phyloP scores from a whole-genome alignment of 768 basidiomycete genomes.

The Trametes cingulata region DNA sequence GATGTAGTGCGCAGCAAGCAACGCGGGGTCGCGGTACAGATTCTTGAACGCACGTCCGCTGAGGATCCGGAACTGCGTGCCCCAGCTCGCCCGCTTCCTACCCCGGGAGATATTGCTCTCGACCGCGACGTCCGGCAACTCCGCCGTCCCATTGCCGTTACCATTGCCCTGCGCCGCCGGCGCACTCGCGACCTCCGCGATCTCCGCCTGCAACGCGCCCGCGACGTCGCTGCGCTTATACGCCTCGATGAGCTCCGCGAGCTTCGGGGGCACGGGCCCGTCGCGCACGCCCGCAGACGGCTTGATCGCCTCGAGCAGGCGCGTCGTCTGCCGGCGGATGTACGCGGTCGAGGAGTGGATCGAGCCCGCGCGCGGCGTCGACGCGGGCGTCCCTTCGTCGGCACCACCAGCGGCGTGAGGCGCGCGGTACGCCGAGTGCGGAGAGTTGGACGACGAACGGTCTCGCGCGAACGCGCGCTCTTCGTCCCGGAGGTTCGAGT shows the following conservation, averaged over 20 bases:
- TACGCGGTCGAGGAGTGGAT: constrained; percentile 47
- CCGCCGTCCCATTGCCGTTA: constrained; percentile 32
- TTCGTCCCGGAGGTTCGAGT: constrained; percentile 59
- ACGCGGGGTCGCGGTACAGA: constrained; percentile 89
- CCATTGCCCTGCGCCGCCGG: constrained; percentile 32
- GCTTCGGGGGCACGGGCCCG: constrained; percentile 51
- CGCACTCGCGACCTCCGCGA: constrained; percentile 42
- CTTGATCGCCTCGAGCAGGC: constrained; percentile 61
- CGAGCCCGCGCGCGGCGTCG: constrained; percentile 48
- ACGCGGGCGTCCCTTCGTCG: constrained; percentile 46
- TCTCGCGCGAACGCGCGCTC: constrained; percentile 55
- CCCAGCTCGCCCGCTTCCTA: constrained; percentile 79
- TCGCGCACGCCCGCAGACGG: constrained; percentile 36
- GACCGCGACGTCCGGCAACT: constrained; percentile 65
- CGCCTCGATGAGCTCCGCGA: constrained; percentile 71
- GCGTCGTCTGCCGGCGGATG: constrained; percentile 73
- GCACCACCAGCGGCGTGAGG: constrained; percentile 33
- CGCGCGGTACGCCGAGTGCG: constrained; percentile 36
- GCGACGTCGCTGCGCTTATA: constrained; percentile 72
- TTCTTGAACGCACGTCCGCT: constrained; percentile 99
- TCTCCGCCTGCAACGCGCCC: constrained; percentile 59
- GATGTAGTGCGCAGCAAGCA: constrained; percentile 88
- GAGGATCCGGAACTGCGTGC: constrained; percentile 90
- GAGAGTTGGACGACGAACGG: constrained; percentile 34
- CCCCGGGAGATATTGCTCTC: constrained; percentile 72